A percentile compares a stretch with the other conserved stretches of the same genome.
Conservation (phyloP, 139 green algal genomes). For the Coccomyxa sp. region DNA sequence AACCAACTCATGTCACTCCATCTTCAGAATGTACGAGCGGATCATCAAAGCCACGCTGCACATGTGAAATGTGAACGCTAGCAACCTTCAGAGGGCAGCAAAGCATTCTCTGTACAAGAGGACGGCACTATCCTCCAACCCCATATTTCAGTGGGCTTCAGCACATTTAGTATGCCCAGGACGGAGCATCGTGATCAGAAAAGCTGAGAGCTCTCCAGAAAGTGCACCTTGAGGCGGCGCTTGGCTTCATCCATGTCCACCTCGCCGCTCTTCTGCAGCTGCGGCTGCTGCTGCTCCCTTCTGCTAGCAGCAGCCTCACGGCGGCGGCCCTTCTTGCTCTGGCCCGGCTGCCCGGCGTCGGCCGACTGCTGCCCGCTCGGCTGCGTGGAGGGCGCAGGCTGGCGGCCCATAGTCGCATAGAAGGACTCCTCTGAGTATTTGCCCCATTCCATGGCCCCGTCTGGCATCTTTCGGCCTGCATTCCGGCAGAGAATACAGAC, state of each 20-base stretch:
- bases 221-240: background rate
- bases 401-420: background rate
- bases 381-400: background rate
- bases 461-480: background rate
- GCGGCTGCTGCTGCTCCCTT: background rate
- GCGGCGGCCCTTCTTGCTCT: conserved; percentile 1
- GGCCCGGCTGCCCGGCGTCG: no score
- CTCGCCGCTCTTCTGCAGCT: background rate
- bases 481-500: background rate
- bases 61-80: background rate
- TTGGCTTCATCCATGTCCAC: background rate
- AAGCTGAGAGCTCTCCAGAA: no score
- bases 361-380: background rate
- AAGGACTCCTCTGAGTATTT: conserved; percentile 6
- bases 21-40: background rate
- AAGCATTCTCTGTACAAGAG: background rate
- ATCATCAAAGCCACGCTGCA: background rate
- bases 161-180: no score
- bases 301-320: background rate
- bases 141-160: no score
- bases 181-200: no score
- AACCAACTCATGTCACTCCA: background rate
- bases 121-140: background rate
- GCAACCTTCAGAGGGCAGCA: background rate
- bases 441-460: background rate